These are phyloP conservation scores for Durotheca rogersii DNA, from an alignment of 495 filamentous ascomycete species.

Conservation along the genomic window DNA sequence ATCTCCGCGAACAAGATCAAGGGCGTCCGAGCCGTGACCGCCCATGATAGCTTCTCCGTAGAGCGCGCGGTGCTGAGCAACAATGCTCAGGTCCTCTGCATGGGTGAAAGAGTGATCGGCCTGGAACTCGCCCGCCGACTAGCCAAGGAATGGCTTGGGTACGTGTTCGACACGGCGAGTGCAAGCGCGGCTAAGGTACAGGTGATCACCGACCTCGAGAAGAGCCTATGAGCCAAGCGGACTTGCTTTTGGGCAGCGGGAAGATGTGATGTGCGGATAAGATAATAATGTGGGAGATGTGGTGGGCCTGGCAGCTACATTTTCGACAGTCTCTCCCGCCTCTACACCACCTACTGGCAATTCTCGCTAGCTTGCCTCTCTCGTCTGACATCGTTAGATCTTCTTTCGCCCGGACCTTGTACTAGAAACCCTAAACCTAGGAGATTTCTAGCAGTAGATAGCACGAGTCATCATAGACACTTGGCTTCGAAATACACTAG, in stretches of 20 bases:
- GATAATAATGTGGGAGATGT: no score
- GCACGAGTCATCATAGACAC: neutral
- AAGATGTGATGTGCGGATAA: no score
- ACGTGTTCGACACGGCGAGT: slow-evolving; percentile 74
- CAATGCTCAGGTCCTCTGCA: slow-evolving; percentile 84
- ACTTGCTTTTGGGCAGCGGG: no score
- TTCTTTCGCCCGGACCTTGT: no score
- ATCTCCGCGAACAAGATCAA: slow-evolving; percentile 86
- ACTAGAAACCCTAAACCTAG: no score
- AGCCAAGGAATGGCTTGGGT: slow-evolving; percentile 78
- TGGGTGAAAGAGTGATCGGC: slow-evolving; percentile 83
- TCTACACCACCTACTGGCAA: neutral
- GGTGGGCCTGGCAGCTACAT: no score
- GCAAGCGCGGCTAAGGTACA: slow-evolving; percentile 72
- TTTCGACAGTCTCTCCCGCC: neutral
- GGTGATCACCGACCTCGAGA: slow-evolving; percentile 73
- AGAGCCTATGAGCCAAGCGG: slow-evolving; percentile 33
- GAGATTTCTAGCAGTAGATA: neutral
- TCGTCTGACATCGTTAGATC: no score
- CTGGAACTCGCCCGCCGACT: slow-evolving; percentile 75
- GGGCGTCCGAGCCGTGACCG: slow-evolving; percentile 81
- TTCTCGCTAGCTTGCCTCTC: no score
- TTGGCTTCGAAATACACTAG: neutral
- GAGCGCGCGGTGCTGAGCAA: slow-evolving; percentile 81
- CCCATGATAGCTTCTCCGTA: slow-evolving; percentile 82